Evolutionary conservation across 2,329 filamentous ascomycete genomes (phyloP), one percentile per base, ranked within the genome.

Genomic region (Sporothrix schenckii): DNA sequence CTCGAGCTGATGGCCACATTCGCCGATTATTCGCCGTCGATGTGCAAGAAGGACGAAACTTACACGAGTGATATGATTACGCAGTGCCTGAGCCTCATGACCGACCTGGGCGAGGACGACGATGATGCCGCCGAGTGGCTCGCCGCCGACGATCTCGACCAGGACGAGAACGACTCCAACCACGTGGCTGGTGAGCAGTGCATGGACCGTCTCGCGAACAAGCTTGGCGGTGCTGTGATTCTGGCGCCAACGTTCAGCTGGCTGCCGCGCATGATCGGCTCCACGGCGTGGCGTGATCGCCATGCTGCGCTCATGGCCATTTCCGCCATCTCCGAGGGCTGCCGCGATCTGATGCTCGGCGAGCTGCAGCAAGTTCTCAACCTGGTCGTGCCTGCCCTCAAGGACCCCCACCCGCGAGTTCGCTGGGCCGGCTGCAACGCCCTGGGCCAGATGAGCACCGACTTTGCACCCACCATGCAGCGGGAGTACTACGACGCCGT

Each of bases 371-470:
- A 97, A 78, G 94, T 99, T 27, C 86, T 99, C 63, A 93, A 97
- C 74, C 86, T 99, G 70, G 94, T 99, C n/a, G 89, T 97, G 66
- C 95, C 95, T 19, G 92, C 94, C 49, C 86, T 99, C 49, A 89
- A 91, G 76, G 94, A 99, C 78, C 87, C 91, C 52, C 95, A 99
- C 78, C 92, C 95, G 53, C 92, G 95, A 78, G 95, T 99, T 69
- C 91, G 94, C 76, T 99, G 96, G 90, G 95, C 95, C 68, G 95
- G 94, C 47, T 99, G 95, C 84, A 98, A 99, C 78, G 95, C 95
- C 54, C 87, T 99, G n/a, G 95, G 95, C 39, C 95, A 99, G 81
- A 99, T 99, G 95, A 98, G 94, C 83, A 99, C 95, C 44, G 95
- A 99, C 78, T 99, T 99, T 80, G 94, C 96, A 14, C 94, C 94